These are phyloP conservation scores for Knoxdaviesia capensis DNA, from an alignment of 2,329 filamentous ascomycete species.

Conservation along the genomic window DNA sequence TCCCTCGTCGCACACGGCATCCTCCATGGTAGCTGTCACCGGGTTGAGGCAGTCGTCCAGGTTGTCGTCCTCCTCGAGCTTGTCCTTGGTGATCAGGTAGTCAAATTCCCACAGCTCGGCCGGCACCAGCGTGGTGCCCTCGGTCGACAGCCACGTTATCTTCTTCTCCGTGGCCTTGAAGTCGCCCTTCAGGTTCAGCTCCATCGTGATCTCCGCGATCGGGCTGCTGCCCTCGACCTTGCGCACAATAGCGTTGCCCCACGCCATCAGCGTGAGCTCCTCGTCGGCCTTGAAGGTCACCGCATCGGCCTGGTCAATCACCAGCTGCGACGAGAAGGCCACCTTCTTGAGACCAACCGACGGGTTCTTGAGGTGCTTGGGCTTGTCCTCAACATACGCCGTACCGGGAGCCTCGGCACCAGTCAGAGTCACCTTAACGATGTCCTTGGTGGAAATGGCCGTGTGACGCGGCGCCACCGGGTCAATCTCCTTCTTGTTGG, in stretches of 20 bases:
- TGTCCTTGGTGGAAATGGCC: constrained; percentile 48
- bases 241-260: constrained; percentile 54
- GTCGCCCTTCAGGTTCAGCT: constrained; percentile 82
- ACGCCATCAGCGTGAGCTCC: constrained; percentile 91
- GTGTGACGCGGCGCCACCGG: constrained; percentile 56
- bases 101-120: constrained; percentile 42
- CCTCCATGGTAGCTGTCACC: constrained; percentile 52
- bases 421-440: constrained; percentile 48
- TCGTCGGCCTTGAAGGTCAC: constrained; percentile 65
- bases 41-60: constrained; percentile 69
- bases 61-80: constrained; percentile 71
- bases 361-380: constrained; percentile 78
- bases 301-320: constrained; percentile 76
- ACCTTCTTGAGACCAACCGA: constrained; percentile 74
- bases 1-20: constrained; percentile 64
- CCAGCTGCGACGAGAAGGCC: constrained; percentile 50
- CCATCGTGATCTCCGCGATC: constrained; percentile 53
- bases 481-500: constrained; percentile 70
- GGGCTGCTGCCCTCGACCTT: constrained; percentile 25
- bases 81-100: constrained; percentile 62
- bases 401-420: constrained; percentile 46
- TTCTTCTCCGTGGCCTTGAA: constrained; percentile 95
- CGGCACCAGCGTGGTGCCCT: constrained; percentile 56
- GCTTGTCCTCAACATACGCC: constrained; percentile 51
- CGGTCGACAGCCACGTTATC: constrained; percentile 73